These are phyloP conservation scores for Colletotrichum brevisporum DNA, from an alignment of 2,329 filamentous ascomycete genomes.

Conservation along the genomic window DNA sequence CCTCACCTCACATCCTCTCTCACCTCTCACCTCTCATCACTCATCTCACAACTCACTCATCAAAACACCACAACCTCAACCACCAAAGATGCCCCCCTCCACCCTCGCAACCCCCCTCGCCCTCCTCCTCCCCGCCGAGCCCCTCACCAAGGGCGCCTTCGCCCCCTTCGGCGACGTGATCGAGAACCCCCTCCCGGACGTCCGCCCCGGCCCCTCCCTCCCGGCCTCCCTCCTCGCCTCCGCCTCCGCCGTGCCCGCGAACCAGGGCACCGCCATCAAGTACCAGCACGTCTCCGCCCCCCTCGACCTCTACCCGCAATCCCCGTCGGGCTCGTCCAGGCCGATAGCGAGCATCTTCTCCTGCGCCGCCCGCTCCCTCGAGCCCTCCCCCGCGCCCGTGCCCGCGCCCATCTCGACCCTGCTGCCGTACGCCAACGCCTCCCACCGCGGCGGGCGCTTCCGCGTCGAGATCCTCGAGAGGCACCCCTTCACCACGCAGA, in stretches of 20 bases:
- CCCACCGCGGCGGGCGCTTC: conserved; percentile 58
- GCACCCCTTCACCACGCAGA: conserved; percentile 95
- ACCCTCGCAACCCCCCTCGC: conserved; percentile 25
- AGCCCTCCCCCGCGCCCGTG: conserved; percentile 16
- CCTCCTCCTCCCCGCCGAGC: conserved; percentile 68
- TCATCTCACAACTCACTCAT: background rate
- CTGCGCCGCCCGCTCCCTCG: conserved; percentile 76
- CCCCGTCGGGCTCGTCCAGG: conserved; percentile 70
- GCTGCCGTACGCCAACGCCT: conserved; percentile 38
- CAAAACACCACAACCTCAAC: background rate
- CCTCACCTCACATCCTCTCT: conserved; percentile 7
- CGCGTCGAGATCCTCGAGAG: conserved; percentile 84
- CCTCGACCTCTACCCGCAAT: conserved; percentile 77
- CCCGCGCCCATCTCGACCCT: conserved; percentile 37
- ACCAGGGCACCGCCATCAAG: conserved; percentile 92
- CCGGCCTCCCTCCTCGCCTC: conserved; percentile 56
- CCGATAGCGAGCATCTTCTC: conserved; percentile 91
- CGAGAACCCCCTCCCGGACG: conserved; percentile 75
- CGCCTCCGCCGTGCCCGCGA: conserved; percentile 71
- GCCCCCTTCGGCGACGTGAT: conserved; percentile 87
- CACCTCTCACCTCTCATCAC: background rate
- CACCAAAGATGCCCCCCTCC: conserved; percentile 22
- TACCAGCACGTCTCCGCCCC: conserved; percentile 85
- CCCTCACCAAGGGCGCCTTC: conserved; percentile 80
- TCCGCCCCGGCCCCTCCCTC: conserved; percentile 64